Evolutionary conservation across 345 rosid species (phyloP).

Genomic region (Aurinia saxatilis): DNA sequence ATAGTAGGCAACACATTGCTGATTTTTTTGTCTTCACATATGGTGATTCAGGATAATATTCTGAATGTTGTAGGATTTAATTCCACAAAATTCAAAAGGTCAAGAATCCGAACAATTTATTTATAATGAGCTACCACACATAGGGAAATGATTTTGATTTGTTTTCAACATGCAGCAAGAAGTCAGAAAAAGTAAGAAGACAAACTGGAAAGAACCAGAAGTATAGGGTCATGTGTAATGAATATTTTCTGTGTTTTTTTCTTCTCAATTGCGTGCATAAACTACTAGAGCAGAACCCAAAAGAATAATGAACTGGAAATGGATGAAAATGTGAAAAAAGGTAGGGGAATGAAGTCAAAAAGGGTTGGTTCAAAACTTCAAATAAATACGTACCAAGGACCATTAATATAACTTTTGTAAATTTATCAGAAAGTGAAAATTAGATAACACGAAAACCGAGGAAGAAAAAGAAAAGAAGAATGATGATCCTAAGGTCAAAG

Average conservation of each 20-base stretch:
- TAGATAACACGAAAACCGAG: conserved; percentile 10
- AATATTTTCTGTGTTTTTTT: neutral
- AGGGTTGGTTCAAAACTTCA: conserved; percentile 15
- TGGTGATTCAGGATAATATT: neutral
- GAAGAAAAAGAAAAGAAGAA: neutral
- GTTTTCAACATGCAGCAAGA: conserved; percentile 11
- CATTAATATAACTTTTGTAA: conserved; percentile 11
- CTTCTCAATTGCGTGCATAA: neutral
- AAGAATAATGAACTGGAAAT: neutral
- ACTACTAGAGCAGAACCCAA: neutral
- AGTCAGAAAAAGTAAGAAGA: conserved; percentile 21
- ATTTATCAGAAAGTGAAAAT: conserved; percentile 8
- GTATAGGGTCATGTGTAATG: conserved; percentile 21
- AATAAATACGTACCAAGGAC: conserved; percentile 20
- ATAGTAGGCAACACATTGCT: too few species aligned
- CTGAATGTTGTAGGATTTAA: neutral
- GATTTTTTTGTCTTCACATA: neutral
- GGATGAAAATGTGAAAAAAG: neutral
- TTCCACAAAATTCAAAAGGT: neutral
- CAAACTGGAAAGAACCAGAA: conserved; percentile 23
- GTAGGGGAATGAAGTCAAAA: conserved; percentile 22
- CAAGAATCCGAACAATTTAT: neutral
- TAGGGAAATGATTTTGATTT: conserved; percentile 22
- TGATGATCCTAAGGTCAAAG: conserved; percentile 33
- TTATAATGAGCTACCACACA: conserved; percentile 6